phyloP scores from a whole-genome alignment of 345 rosid genomes.

The Eutrema yunnanense region DNA sequence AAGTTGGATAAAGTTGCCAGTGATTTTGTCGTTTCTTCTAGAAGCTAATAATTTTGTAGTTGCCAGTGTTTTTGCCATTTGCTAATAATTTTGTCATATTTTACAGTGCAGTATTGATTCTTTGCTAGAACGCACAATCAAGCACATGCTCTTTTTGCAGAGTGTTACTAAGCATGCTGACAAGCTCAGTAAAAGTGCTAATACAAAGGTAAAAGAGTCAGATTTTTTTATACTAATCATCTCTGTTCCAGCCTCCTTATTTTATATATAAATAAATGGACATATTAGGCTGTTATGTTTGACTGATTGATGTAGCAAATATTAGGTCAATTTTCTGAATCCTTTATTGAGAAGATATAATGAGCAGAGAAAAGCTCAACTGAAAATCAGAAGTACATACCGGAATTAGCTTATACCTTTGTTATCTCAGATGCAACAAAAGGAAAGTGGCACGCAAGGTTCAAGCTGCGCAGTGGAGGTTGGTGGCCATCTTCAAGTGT shows the following conservation, averaged over 20 bases:
- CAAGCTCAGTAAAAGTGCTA: slow-evolving; percentile 71
- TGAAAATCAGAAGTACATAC: background rate
- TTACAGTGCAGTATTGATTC: slow-evolving; percentile 97
- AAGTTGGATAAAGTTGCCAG: background rate
- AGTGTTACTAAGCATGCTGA: slow-evolving; percentile 84
- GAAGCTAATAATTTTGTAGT: background rate
- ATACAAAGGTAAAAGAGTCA: background rate
- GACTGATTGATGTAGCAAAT: background rate
- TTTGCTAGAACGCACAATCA: slow-evolving; percentile 89
- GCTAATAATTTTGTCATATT: slow-evolving; percentile 31
- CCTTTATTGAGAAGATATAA: background rate
- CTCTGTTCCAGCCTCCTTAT: background rate
- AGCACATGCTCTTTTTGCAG: slow-evolving; percentile 84
- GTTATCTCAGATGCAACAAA: slow-evolving; percentile 57
- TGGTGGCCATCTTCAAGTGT: slow-evolving; percentile 85
- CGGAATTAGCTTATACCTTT: background rate
- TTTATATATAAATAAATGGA: background rate
- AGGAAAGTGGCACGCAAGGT: slow-evolving; percentile 39
- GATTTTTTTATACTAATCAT: background rate
- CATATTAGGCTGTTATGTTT: background rate
- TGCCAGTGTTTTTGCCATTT: background rate
- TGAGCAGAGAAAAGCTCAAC: background rate
- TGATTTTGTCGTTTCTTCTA: background rate
- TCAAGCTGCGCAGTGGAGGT: slow-evolving; percentile 76
- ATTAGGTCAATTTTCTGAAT: background rate